Conservation (phyloP, 2,329 filamentous ascomycete species). For the Phaeosphaeria sp. region DNA sequence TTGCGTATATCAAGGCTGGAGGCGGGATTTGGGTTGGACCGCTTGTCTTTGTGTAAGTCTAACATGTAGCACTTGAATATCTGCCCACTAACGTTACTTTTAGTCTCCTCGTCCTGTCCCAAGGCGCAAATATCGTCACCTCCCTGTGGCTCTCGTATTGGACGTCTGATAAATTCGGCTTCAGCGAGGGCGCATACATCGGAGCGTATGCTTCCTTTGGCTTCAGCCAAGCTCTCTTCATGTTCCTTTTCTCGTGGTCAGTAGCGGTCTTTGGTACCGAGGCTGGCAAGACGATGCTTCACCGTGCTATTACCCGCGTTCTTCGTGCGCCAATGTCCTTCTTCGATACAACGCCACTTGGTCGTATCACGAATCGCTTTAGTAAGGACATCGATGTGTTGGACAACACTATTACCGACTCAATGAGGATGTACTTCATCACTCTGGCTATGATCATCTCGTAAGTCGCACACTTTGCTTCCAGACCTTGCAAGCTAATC, state of each 20-base stretch:
- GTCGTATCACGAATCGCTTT: conserved; percentile 95
- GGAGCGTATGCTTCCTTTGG: conserved; percentile 51
- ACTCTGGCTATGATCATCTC: conserved; percentile 79
- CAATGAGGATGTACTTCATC: conserved; percentile 90
- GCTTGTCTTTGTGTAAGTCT: conserved; percentile 58
- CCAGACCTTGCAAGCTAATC: neutral
- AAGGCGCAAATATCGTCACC: conserved; percentile 85
- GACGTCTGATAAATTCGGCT: conserved; percentile 79
- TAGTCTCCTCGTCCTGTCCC: conserved; percentile 69
- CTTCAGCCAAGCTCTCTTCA: conserved; percentile 44
- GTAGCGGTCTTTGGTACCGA: conserved; percentile 82
- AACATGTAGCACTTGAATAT: neutral
- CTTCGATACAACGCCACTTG: conserved; percentile 95
- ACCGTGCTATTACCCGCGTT: conserved; percentile 78
- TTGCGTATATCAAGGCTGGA: conserved; percentile 76
- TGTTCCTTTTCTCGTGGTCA: conserved; percentile 79
- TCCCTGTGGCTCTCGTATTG: conserved; percentile 94
- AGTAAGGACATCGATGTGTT: conserved; percentile 95
- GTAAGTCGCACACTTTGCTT: conserved; percentile 14
- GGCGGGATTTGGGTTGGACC: conserved; percentile 74
- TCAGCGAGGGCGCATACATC: conserved; percentile 73
- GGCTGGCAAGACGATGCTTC: conserved; percentile 81
- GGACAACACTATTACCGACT: conserved; percentile 90
- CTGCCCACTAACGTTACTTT: neutral
- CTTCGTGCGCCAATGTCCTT: conserved; percentile 79